These are phyloP conservation scores for Tricholoma furcatifolium DNA, from an alignment of 768 basidiomycete species.

Conservation along the genomic window DNA sequence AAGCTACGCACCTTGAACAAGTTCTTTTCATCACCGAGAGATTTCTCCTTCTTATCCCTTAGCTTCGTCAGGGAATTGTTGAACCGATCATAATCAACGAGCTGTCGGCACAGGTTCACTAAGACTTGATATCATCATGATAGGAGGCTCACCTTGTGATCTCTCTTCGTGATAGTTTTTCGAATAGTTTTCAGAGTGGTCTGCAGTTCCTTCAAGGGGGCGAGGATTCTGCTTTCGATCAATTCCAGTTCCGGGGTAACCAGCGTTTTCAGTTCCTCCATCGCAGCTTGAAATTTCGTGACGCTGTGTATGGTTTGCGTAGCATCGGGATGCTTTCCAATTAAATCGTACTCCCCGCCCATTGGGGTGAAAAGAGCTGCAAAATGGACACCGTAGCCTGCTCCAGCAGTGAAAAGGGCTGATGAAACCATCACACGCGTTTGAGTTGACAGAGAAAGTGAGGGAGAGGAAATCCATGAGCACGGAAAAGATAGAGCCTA, in stretches of 20 bases:
- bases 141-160: conserved; percentile 77
- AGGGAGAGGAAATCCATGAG: conserved; percentile 3
- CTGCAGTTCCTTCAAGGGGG: conserved; percentile 88
- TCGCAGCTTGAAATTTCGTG: conserved; percentile 62
- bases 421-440: conserved; percentile 5
- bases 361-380: conserved; percentile 63
- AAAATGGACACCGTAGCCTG: conserved; percentile 64
- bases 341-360: conserved; percentile 74
- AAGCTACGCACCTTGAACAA: conserved; percentile 77
- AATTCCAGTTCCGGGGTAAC: conserved; percentile 91
- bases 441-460: background rate
- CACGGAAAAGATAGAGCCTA: background rate
- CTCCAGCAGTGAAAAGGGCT: conserved; percentile 69
- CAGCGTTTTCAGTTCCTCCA: conserved; percentile 81
- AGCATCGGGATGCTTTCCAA: conserved; percentile 75
- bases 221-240: conserved; percentile 82
- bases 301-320: conserved; percentile 78
- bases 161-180: conserved; percentile 94
- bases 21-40: conserved; percentile 93
- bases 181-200: conserved; percentile 83
- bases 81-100: conserved; percentile 92
- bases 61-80: conserved; percentile 96
- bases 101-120: conserved; percentile 33
- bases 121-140: background rate
- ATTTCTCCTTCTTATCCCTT: conserved; percentile 98